Base-by-base conservation (phyloP, 768 basidiomycete species). In the Pleurotus platypus region DNA sequence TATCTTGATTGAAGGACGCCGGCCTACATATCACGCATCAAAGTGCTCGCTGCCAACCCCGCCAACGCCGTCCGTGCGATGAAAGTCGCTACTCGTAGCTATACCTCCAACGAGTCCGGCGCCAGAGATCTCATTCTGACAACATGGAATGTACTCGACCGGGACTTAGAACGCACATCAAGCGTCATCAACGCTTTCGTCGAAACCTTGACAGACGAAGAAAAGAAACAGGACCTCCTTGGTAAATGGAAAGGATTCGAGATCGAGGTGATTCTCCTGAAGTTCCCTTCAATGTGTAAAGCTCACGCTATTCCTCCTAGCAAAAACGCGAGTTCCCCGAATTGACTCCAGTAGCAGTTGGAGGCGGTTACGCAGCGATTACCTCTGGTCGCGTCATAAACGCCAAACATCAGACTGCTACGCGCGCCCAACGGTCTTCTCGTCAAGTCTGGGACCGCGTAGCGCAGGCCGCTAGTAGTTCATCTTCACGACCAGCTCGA, bases 281-380 rank as follows among this genome's bases (percentile, higher is more conserved):
- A 26, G 24, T 9, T 35, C 38, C 16, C 40, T 30, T 27, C 47
- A n/a, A 6, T 35, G 26, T 46, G n/a, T 24, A 22, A 15, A 38
- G 27, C 27, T 56, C 15, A 16, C 47, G 2, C 43, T 43, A 27
- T 61, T 18, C 37, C 62, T 20, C 56, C 26, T 60, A 94, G 90
- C 89, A 91, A 85, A 87, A 86, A 16, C 83, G 85, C 66, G 85
- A 93, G 62, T 93, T 94, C 73, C 93, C 94, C 0, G 87, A 92
- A 49, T 78, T 94, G 4, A 69, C 78, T 0, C 85, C 87, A 3
- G 75, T 78, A 2, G 68, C 81, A 2, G 67, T 78, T 0, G 86
- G 88, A 7, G 74, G 83, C 0, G 85, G 84, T 45, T 95, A 89
- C 61, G 86, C 92, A 0, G 88, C 86, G 0, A 89, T 94, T 60